Base-by-base conservation (phyloP, 768 basidiomycete genomes). In the Macrolepiota albuminosa region DNA sequence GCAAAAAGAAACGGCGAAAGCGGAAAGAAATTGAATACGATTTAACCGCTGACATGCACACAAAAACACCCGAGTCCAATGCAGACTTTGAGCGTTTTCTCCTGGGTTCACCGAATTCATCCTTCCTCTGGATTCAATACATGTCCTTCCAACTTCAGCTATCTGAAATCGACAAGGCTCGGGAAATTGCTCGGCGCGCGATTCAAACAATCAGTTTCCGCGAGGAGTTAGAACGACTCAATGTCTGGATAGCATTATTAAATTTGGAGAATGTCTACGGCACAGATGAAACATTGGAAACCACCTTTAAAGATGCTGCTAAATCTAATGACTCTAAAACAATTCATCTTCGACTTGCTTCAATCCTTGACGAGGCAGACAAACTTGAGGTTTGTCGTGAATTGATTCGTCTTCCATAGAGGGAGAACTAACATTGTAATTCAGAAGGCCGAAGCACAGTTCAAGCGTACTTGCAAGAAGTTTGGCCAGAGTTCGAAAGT, bases 71-170 rank as follows among this genome's bases (percentile, higher is more conserved):
- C 2, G 91, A 93, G 70, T 97, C 97, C 1, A 92, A 89, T 61
- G 84, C 89, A 36, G 96, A 99, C 71, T 99, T 98, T 66, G 97
- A 99, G 72, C 85, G 97, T 13, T 75, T 92, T 39, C 82, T 99
- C 49, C 81, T 98, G 42, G 92, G 93, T 33, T 95, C 96, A 0
- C 96, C 97, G 1, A 94, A 97, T 70, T 98, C 95, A 7, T 98
- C 97, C 0, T 97, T 90, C 74, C 81, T 98, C 37, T 99, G 97
- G 97, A 88, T 99, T 60, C 95, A 98, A 72, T 99, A 95, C 72
- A 98, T 99, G 94, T 96, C 97, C 9, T 96, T 98, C 84, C 93
- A 95, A 67, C 79, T 98, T 11, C 94, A 94, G 65, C 83, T 99
- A n/a, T 93, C 95, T 34, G 96, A 99, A 74, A 78, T 97, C 57